phyloP scores from a whole-genome alignment of 2,329 filamentous ascomycete genomes.

The Colletotrichum abscissum region DNA sequence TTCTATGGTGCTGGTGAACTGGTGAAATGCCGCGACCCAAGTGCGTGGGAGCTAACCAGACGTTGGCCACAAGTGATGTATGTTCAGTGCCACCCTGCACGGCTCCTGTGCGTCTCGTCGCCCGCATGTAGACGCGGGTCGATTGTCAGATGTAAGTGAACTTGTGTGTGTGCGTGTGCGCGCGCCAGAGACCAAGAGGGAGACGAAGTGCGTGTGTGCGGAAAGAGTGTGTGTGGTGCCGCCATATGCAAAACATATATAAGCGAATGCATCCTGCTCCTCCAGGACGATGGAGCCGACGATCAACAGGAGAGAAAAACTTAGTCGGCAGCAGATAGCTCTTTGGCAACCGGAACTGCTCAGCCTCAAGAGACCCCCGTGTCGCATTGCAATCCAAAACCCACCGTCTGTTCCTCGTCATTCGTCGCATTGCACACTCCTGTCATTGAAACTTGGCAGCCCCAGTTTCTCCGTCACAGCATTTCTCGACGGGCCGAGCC shows the following conservation, averaged over 20 bases:
- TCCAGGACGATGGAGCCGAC: constrained; percentile 21
- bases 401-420: background rate
- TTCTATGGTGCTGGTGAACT: background rate
- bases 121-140: constrained; percentile 33
- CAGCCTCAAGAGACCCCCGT: constrained; percentile 13
- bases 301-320: constrained; percentile 16
- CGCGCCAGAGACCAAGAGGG: background rate
- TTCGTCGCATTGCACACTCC: background rate
- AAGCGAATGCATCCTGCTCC: constrained; percentile 32
- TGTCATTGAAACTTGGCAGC: constrained; percentile 29
- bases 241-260: constrained; percentile 31
- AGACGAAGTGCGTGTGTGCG: constrained; percentile 15
- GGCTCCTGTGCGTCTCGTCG: constrained; percentile 32
- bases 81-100: constrained; percentile 32
- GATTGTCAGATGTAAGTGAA: constrained; percentile 34
- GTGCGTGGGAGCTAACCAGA: constrained; percentile 8
- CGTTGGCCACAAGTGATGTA: constrained; percentile 15
- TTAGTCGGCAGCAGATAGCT: constrained; percentile 13
- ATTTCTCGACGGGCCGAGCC: constrained; percentile 33
- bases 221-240: constrained; percentile 22
- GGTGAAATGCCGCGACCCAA: constrained; percentile 1
- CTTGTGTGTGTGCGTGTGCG: constrained; percentile 26
- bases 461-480: constrained; percentile 28
- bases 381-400: constrained; percentile 4
- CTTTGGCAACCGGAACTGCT: constrained; percentile 3